These are phyloP conservation scores for Cryphonectria radicalis DNA, from an alignment of 2,329 filamentous ascomycete species.

Conservation along the genomic window DNA sequence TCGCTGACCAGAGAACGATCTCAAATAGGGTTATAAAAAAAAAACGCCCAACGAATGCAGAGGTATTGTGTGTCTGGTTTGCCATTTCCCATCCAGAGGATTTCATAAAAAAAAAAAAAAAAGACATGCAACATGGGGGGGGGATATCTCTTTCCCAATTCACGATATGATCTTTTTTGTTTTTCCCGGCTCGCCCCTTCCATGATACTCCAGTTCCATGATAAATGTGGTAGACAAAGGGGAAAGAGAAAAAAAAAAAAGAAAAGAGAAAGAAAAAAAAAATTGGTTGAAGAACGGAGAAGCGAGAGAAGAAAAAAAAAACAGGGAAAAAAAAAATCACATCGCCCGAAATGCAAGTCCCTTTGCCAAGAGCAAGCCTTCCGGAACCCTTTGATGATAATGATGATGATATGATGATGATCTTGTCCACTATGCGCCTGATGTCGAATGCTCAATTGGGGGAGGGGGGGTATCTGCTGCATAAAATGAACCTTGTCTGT, in stretches of 20 bases:
- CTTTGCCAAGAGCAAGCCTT: neutral
- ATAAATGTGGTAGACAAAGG: constrained; percentile 23
- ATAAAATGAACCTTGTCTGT: constrained; percentile 24
- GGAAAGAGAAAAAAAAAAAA: constrained; percentile 6
- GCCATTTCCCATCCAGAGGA: constrained; percentile 21
- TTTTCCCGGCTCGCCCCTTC: constrained; percentile 20
- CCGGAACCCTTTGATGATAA: constrained; percentile 11
- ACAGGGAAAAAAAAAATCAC: neutral
- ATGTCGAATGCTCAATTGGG: constrained; percentile 16
- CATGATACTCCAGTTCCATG: constrained; percentile 23
- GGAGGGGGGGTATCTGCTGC: constrained; percentile 29
- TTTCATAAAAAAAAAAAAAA: constrained; percentile 16
- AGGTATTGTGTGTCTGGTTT: constrained; percentile 27
- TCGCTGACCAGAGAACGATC: neutral
- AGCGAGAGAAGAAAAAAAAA: neutral
- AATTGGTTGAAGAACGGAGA: constrained; percentile 1
- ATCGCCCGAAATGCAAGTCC: constrained; percentile 19
- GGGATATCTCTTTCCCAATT: constrained; percentile 20
- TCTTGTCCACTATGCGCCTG: constrained; percentile 20
- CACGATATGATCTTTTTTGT: constrained; percentile 11
- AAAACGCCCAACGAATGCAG: constrained; percentile 29
- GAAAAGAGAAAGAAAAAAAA: neutral
- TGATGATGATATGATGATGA: neutral
- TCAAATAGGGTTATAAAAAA: constrained; percentile 6
- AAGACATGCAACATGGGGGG: constrained; percentile 10